Percentiles rank a stretch among this genome's conserved stretches.
These are phyloP conservation scores for Teratosphaeria gauchensis DNA, from an alignment of 2,329 filamentous ascomycete species.

Conservation along the genomic window DNA sequence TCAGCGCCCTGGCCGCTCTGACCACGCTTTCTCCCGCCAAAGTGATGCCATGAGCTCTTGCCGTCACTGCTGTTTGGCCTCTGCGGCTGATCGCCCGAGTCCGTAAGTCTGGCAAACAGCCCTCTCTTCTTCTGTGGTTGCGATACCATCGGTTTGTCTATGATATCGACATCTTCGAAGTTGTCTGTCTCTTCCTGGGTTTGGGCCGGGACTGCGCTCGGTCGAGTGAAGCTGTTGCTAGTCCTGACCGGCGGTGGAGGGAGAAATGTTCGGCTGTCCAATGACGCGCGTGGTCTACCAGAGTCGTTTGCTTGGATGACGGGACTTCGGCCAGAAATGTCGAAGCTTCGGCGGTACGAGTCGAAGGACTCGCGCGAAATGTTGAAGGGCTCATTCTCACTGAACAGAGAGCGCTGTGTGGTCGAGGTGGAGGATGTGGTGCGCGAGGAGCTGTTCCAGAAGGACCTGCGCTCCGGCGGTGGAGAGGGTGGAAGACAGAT, in stretches of 20 bases:
- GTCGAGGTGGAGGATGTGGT: conserved; percentile 39
- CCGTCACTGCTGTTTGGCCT: conserved; percentile 10
- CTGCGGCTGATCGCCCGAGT: conserved; percentile 8
- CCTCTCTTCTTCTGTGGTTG: conserved; percentile 58
- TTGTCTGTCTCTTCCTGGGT: conserved; percentile 41
- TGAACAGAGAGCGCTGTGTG: conserved; percentile 49
- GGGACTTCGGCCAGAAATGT: conserved; percentile 81
- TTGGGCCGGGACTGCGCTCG: conserved; percentile 21
- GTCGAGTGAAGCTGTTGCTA: conserved; percentile 23
- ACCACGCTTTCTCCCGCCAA: conserved; percentile 62
- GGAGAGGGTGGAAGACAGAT: conserved; percentile 95
- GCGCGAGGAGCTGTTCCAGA: conserved; percentile 40
- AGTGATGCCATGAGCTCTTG: conserved; percentile 40
- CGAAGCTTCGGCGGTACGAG: conserved; percentile 90
- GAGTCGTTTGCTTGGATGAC: conserved; percentile 49
- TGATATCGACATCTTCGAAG: conserved; percentile 82
- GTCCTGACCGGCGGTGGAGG: conserved; percentile 33
- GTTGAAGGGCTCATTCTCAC: conserved; percentile 76
- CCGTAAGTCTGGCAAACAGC: conserved; percentile 46
- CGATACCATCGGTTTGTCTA: conserved; percentile 50
- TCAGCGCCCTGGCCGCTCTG: conserved; percentile 63
- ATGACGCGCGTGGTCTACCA: conserved; percentile 58
- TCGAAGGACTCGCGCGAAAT: conserved; percentile 97
- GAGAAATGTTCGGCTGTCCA: conserved; percentile 56
- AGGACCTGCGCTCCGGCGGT: conserved; percentile 65